These are phyloP conservation scores for Zalaria sp. DNA, from an alignment of 2,329 filamentous ascomycete genomes.

Conservation along the genomic window DNA sequence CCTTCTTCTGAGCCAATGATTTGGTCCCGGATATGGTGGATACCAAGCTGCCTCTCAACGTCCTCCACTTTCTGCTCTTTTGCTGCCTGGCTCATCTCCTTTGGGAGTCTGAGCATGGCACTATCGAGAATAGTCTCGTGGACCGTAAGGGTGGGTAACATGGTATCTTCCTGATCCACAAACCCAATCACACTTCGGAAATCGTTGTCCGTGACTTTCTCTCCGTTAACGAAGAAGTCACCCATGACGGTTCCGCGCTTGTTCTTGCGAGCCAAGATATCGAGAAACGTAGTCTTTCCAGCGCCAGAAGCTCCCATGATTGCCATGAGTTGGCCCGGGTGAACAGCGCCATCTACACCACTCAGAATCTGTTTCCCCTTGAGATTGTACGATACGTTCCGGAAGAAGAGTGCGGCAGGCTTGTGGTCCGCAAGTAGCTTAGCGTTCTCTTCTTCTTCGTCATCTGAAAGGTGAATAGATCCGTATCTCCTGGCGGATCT, in stretches of 20 bases:
- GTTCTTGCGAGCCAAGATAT: constrained; percentile 93
- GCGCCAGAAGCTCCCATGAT: constrained; percentile 98
- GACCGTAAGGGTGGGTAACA: constrained; percentile 89
- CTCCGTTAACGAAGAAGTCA: constrained; percentile 84
- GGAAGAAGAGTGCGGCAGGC: constrained; percentile 75
- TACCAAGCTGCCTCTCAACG: constrained; percentile 90
- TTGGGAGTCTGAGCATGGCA: constrained; percentile 78
- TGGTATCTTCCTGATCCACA: constrained; percentile 95
- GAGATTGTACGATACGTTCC: constrained; percentile 72
- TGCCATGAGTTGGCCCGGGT: constrained; percentile 86
- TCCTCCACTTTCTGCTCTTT: constrained; percentile 88
- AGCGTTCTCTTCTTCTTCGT: constrained; percentile 70
- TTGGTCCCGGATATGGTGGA: constrained; percentile 85
- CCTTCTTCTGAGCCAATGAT: constrained; percentile 93
- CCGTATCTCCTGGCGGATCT: constrained; percentile 49
- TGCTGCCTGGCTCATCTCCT: constrained; percentile 72
- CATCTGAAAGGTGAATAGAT: constrained; percentile 64
- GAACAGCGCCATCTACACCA: constrained; percentile 71
- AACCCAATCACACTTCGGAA: constrained; percentile 91
- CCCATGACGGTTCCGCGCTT: constrained; percentile 71
- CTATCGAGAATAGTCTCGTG: constrained; percentile 96
- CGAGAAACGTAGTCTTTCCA: constrained; percentile 92
- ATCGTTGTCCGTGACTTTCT: constrained; percentile 70
- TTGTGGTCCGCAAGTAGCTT: constrained; percentile 88
- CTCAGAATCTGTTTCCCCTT: constrained; percentile 79